Evolutionary conservation across 441 rosid species (phyloP).

Genomic region (Syzygium malaccense): DNA sequence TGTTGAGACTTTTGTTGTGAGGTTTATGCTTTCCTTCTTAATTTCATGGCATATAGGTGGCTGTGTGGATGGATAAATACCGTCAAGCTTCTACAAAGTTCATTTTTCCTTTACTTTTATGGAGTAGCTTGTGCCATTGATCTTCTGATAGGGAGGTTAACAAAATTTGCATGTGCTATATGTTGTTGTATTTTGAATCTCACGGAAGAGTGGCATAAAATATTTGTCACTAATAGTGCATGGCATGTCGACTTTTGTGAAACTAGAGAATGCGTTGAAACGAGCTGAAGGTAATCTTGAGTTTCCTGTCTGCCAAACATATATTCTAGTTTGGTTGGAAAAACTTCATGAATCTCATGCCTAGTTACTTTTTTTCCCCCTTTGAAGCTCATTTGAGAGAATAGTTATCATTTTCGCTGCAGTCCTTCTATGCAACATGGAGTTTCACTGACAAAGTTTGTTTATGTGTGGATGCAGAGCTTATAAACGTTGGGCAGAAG

Average conservation of each 20-base stretch:
- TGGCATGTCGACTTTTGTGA: neutral
- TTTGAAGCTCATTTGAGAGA: neutral
- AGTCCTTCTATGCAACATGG: neutral
- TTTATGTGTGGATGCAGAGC: slow-evolving; percentile 36
- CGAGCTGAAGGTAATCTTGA: slow-evolving; percentile 74
- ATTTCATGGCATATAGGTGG: neutral
- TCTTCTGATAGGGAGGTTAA: neutral
- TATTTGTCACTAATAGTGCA: neutral
- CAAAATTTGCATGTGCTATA: neutral
- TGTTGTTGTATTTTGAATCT: neutral
- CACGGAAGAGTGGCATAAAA: neutral
- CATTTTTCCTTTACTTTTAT: neutral
- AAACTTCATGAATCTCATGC: neutral
- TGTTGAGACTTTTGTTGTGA: neutral
- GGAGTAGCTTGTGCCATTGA: neutral
- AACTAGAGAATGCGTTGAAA: slow-evolving; percentile 68
- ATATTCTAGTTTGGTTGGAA: neutral
- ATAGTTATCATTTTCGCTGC: neutral
- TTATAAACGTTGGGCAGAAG: slow-evolving; percentile 71
- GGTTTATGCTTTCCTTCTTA: neutral
- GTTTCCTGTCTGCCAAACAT: neutral
- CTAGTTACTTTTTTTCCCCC: neutral
- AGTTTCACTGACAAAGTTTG: neutral
- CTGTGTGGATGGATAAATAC: neutral
- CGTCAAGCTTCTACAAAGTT: neutral